Base-by-base conservation (phyloP, 305 asterid genomes). In the Fraxinus albicans region DNA sequence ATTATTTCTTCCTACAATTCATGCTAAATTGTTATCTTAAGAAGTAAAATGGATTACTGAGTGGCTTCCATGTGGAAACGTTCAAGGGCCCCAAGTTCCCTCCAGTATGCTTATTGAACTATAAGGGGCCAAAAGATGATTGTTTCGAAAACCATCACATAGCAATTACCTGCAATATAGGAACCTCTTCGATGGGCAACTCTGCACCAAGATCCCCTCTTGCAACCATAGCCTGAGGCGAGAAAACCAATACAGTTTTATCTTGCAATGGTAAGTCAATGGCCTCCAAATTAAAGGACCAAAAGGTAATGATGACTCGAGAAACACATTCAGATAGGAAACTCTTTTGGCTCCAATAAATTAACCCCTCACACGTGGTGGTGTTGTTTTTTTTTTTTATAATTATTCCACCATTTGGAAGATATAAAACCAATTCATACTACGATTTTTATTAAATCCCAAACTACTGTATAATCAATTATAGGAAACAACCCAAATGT, bases 151-250 rank as follows among this genome's bases (percentile, higher is more conserved):
- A 69, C 21, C 7, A 69, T 15, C 60, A 50, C 31, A 73, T 27
- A 27, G 40, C 19, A 23, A 27, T 75, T 88, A 94, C 98, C 99
- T 96, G 99, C 95, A 96, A 91, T 84, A 96, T 76, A 81, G 98
- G 99, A 86, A 94, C 99, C 90, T 96, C 99, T 90, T 96, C 99
- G 74, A 96, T 87, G 78, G 99, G 98, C 85, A 96, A 84, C 90
- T 94, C 98, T 36, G 98, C 98, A 75, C 98, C 99, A 84, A 96
- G 99, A 89, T 96, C 99, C 47, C 99, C 99, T 89, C 99, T 93
- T 75, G 98, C 98, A 90, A 96, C 99, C 98, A 96, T 47, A 38
- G 81, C 58, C 82, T 44, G 33, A 15, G 40, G 13, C 40, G 31
- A 36, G 44, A 77, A 3, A 31, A 65, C 19, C 31, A 65, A 69